phyloP scores from a whole-genome alignment of 441 rosid species.

The Lepidium campestre region DNA sequence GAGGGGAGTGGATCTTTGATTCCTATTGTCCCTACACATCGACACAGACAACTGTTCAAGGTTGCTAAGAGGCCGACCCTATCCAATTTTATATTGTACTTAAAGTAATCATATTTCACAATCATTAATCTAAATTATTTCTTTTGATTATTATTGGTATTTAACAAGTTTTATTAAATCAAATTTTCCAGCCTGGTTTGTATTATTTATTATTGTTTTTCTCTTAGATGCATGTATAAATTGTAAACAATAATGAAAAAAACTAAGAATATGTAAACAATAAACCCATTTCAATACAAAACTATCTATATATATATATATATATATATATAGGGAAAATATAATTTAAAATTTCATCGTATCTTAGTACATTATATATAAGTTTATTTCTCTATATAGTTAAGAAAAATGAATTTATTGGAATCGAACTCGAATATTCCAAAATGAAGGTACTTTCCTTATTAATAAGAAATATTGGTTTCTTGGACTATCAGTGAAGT shows the following conservation, averaged over 20 bases:
- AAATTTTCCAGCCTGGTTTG: not conserved
- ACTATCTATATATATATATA: too few relatives aligned
- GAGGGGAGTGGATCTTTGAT: slow-evolving; percentile 19
- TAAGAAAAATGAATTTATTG: not conserved
- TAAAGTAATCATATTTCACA: slow-evolving; percentile 9
- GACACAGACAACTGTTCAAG: slow-evolving; percentile 9
- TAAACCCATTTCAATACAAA: not conserved
- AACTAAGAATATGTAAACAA: not conserved
- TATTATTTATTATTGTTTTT: not conserved
- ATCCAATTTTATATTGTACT: slow-evolving; percentile 11
- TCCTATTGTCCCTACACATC: slow-evolving; percentile 22
- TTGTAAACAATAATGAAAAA: not conserved
- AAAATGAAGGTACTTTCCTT: too few relatives aligned
- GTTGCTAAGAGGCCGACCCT: slow-evolving; percentile 20
- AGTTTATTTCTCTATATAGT: not conserved
- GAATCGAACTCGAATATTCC: too few relatives aligned
- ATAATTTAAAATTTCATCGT: not conserved
- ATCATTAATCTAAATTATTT: not conserved
- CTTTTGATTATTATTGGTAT: not conserved
- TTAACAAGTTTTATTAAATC: not conserved
- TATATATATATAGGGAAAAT: not conserved
- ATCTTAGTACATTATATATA: not conserved
- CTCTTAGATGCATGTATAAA: not conserved
- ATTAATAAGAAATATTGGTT: too few relatives aligned
- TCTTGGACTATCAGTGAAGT: too few relatives aligned